Evolutionary conservation across 768 basidiomycete genomes (phyloP).

Genomic region (Boletus fagicola): DNA sequence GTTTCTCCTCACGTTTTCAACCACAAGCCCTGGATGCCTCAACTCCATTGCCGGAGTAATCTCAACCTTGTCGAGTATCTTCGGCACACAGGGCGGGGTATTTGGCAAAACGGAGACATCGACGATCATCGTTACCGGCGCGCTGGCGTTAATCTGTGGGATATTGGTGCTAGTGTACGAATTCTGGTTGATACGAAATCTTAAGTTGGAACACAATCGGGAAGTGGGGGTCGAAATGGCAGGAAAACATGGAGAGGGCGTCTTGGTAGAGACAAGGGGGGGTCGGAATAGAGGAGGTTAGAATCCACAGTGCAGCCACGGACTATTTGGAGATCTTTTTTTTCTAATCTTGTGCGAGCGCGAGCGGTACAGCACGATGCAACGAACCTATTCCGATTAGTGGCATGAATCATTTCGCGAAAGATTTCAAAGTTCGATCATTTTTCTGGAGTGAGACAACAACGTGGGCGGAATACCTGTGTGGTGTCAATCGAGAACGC

Average conservation of each 20-base stretch:
- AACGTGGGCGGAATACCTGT: slow-evolving; percentile 4
- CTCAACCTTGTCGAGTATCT: slow-evolving; percentile 52
- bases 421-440: not conserved
- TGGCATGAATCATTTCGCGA: not conserved
- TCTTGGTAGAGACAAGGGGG: slow-evolving; percentile 19
- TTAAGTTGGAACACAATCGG: slow-evolving; percentile 43
- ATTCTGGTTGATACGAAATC: slow-evolving; percentile 43
- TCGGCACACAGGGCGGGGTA: slow-evolving; percentile 46
- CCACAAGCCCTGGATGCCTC: slow-evolving; percentile 50
- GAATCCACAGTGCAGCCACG: not conserved
- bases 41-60: slow-evolving; percentile 57
- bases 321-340: not conserved
- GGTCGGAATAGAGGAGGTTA: not conserved
- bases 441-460: not conserved
- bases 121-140: slow-evolving; percentile 48
- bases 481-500: not conserved
- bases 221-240: slow-evolving; percentile 42
- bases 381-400: not conserved
- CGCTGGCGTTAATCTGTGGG: slow-evolving; percentile 41
- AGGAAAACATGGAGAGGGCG: slow-evolving; percentile 46
- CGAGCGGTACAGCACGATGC: not conserved
- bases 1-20: slow-evolving; percentile 4
- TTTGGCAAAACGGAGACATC: slow-evolving; percentile 43
- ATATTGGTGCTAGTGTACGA: slow-evolving; percentile 41
- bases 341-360: not conserved